Base-by-base conservation (phyloP, 306 rosid species). In the Cucurbita maxima region DNA sequence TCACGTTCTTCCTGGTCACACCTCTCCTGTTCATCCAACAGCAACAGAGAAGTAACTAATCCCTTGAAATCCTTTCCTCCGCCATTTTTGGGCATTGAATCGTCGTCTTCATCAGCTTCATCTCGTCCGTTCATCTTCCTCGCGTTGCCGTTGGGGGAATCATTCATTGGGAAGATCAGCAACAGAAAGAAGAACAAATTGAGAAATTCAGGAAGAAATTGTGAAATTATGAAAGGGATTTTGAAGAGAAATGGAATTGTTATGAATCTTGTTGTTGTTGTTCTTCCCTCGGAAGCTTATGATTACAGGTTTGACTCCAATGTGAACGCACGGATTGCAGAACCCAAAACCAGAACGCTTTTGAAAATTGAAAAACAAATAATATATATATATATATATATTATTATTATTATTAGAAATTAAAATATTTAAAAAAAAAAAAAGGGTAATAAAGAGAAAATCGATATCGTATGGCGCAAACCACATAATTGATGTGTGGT, bases 21-120 rank as follows among this genome's bases (percentile, higher is more conserved):
- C 77, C 83, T 88, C 59, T 88, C 88, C 66, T 86, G 87, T 54
- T 94, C 90, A 5, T 89, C 92, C 0, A 88, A 58, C 14, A 87
- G 76, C 0, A 88, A 75, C 14, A 90, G 54, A 38, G 94, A 87
- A 4, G 92, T 73, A 59, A 87, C 51, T 15, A 84, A 78, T 2
- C 94, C 98, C 55, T 87, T 86, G 3, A 82, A 20, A 45, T 86
- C 93, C 37, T 75, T 85, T 53, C 74, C 86, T 72, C 77, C 81
- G 8, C 79, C 81, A 8, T 58, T 58, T 5, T 75, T 76, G n/a
- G 38, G 48, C 76, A 53, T 25, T 60, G 38, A 61, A 20, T 64
- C 84, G 40, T 45, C 79, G 10, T 78, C 72, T 3, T 55, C 84
- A 0, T 60, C 80, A 5, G 66, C 78, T 34, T 41, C 69, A 2